A percentile compares a stretch with the other conserved stretches of the same genome.
Conservation (phyloP, 2,329 filamentous ascomycete species). For the Sordariomycetes sp. region DNA sequence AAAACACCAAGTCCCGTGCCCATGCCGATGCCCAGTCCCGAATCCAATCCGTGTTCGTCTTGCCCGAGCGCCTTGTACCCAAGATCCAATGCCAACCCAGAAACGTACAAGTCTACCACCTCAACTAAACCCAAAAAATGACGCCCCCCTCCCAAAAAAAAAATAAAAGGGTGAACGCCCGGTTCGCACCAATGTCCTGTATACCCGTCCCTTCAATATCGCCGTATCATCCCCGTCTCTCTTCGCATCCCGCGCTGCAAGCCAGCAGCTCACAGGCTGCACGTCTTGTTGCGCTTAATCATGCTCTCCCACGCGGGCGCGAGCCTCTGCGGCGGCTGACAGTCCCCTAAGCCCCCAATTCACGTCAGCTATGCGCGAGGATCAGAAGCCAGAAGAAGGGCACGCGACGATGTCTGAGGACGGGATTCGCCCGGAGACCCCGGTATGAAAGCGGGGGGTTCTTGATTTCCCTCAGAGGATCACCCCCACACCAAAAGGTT, state of each 20-base stretch:
- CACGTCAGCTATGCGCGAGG: neutral
- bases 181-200: neutral
- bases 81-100: too few species aligned
- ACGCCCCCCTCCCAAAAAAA: neutral
- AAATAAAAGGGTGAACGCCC: neutral
- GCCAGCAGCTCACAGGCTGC: neutral
- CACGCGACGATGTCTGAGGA: too few species aligned
- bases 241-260: too few species aligned
- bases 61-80: too few species aligned
- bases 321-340: constrained; percentile 1
- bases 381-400: neutral
- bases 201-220: too few species aligned
- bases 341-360: constrained; percentile 1
- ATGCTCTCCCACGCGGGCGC: constrained; percentile 5
- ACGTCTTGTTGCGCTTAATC: constrained; percentile 6
- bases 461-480: too few species aligned
- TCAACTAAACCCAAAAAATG: too few species aligned
- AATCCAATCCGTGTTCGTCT: neutral
- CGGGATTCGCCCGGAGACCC: neutral
- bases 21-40: neutral
- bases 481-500: neutral
- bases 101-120: too few species aligned
- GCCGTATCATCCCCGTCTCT: too few species aligned
- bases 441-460: neutral
- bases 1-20: neutral